phyloP scores from a whole-genome alignment of 2,329 filamentous ascomycete genomes.

The Ascochyta rabiei region DNA sequence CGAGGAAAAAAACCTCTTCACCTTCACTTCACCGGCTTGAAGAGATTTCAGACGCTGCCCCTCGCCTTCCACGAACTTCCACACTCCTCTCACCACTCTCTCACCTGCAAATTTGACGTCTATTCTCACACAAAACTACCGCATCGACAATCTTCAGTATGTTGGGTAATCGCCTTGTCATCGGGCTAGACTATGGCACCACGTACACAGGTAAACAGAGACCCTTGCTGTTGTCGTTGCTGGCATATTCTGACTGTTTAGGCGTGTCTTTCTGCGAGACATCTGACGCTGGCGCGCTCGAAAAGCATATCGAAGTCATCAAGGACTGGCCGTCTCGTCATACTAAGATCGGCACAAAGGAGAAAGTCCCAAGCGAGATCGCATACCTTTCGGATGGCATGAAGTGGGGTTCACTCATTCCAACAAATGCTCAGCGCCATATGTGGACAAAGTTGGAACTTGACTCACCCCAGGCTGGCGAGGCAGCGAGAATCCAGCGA shows the following conservation, averaged over 20 bases:
- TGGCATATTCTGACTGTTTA: conserved; percentile 1
- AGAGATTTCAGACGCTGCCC: too few species aligned
- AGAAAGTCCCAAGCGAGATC: conserved; percentile 39
- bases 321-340: conserved; percentile 34
- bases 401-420: conserved; percentile 25
- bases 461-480: conserved; percentile 21
- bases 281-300: conserved; percentile 8
- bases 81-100: too few species aligned
- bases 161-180: conserved; percentile 5
- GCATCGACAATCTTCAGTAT: background rate
- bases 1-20: too few species aligned
- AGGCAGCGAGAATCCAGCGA: conserved; percentile 22
- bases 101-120: too few species aligned
- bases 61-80: too few species aligned
- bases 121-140: background rate
- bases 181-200: conserved; percentile 32
- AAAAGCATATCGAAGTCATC: conserved; percentile 30
- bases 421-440: conserved; percentile 27
- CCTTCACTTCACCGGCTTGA: too few species aligned
- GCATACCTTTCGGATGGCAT: conserved; percentile 19
- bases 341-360: conserved; percentile 32
- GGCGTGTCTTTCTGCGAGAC: conserved; percentile 43
- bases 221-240: too few species aligned
- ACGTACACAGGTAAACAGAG: conserved; percentile 31
- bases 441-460: conserved; percentile 44